Base-by-base conservation (phyloP, 192 early-diverging fungal species). In the Mortierella claussenii region DNA sequence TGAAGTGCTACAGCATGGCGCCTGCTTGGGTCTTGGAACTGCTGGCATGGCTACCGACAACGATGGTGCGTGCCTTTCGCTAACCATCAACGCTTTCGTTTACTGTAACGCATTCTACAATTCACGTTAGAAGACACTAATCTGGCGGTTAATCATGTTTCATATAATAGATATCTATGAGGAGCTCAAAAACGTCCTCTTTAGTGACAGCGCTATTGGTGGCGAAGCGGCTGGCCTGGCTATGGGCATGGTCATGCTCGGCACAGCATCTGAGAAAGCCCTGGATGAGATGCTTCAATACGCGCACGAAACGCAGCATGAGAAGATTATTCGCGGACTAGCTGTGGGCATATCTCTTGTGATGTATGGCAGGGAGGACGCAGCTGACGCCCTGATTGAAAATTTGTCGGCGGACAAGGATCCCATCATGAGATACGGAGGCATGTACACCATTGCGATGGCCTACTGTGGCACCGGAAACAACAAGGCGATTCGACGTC, bases 301-400 rank as follows among this genome's bases (percentile, higher is more conserved):
- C 65, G 98, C 98, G 17, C 94, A 95, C 64, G 97, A 98, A 61
- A 99, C 98, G 6, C 94, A 96, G 78, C 98, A 99, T 82, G 98
- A 99, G 69, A 99, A 99, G 85, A 99, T 98, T 64, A 98, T 99
- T 57, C 94, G 98, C 34, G 95, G 96, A 48, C 81, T 98, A 60
- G 92, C 97, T 10, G 85, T 98, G 27, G 97, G 98, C 50, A 93
- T 99, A 52, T 89, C 96, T 0, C 75, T 99, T 54, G 91, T 99
- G 20, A 97, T 98, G 96, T 99, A 96, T 79, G 98, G 95, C 17
- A 90, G 90, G 68, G 96, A 98, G 81, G 96, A 98, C 78, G 89
- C 89, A 45, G 98, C 98, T 5, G 98, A 99, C 79, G 79, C 65
- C n/a, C 67, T 98, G 49, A 89, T 99, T 42, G 94, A 95, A 66